A percentile compares a stretch with the other conserved stretches of the same genome.
Evolutionary conservation across 257 asterid genomes (phyloP).

Genomic region (Datura wrightii): DNA sequence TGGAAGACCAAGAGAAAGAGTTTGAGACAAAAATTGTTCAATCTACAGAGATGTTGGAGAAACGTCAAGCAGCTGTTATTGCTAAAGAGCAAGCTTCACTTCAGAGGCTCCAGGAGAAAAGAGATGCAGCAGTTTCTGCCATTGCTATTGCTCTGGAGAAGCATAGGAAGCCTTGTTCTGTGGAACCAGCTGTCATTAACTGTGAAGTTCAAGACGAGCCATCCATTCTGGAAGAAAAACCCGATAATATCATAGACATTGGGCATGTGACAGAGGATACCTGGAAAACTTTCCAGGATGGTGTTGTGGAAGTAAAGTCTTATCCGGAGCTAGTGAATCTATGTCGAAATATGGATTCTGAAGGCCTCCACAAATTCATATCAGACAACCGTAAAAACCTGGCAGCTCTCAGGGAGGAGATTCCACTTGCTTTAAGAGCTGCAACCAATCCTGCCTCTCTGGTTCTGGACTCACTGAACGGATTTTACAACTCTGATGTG

Average conservation of each 20-base stretch:
- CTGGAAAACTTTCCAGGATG: slow-evolving; percentile 46
- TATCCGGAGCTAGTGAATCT: slow-evolving; percentile 80
- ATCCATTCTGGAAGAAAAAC: slow-evolving; percentile 47
- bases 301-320: slow-evolving; percentile 60
- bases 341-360: slow-evolving; percentile 88
- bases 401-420: slow-evolving; percentile 79
- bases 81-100: slow-evolving; percentile 88
- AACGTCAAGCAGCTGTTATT: slow-evolving; percentile 73
- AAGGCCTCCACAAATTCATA: slow-evolving; percentile 88
- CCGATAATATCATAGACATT: slow-evolving; percentile 43
- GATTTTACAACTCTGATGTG: slow-evolving; percentile 70
- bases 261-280: slow-evolving; percentile 41
- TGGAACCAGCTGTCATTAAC: slow-evolving; percentile 39
- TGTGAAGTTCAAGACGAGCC: slow-evolving; percentile 51
- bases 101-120: slow-evolving; percentile 88
- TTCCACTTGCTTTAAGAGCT: slow-evolving; percentile 81
- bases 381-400: slow-evolving; percentile 95
- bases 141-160: slow-evolving; percentile 66
- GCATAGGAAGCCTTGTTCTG: slow-evolving; percentile 51
- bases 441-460: slow-evolving; percentile 81
- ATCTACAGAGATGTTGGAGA: slow-evolving; percentile 69
- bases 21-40: slow-evolving; percentile 77
- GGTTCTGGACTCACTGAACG: slow-evolving; percentile 84
- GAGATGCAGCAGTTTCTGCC: slow-evolving; percentile 93
- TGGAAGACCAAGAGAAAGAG: slow-evolving; percentile 90